Percentiles rank a stretch among this genome's conserved stretches.
These are phyloP conservation scores for Pseudoscleropodium purum DNA, from an alignment of 225 moss, liverwort and hornwort genomes.

Conservation along the genomic window DNA sequence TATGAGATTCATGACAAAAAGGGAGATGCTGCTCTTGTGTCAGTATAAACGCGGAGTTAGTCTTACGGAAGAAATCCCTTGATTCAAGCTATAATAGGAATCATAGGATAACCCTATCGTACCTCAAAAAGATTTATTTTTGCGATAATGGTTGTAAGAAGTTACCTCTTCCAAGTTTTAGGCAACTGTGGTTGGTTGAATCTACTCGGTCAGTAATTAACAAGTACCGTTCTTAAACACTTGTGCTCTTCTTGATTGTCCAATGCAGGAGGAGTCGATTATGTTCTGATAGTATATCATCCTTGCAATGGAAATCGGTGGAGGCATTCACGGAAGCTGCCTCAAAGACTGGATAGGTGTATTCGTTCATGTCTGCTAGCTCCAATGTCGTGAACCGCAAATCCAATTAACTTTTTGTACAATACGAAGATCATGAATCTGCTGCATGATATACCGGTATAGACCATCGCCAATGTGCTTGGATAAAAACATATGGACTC, in stretches of 20 bases:
- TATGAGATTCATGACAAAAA: neutral
- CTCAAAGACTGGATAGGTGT: neutral
- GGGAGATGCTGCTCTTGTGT: neutral
- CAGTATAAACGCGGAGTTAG: neutral
- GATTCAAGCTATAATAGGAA: no score
- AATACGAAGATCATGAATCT: neutral
- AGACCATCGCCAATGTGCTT: neutral
- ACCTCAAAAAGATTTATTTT: neutral
- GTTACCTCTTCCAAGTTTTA: neutral
- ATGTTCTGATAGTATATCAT: constrained; percentile 1
- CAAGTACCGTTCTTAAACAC: neutral
- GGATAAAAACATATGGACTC: neutral
- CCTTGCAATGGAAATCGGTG: constrained; percentile 13
- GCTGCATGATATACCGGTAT: neutral
- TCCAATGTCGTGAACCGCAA: neutral
- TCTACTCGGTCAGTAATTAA: neutral
- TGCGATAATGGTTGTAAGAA: neutral
- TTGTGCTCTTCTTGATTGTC: neutral
- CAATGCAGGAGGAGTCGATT: constrained; percentile 22
- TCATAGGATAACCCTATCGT: neutral
- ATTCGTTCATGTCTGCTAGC: neutral
- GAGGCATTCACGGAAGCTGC: neutral
- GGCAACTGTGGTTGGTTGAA: neutral
- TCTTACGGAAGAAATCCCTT: neutral
- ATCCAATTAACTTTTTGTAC: neutral